phyloP scores from a whole-genome alignment of 306 rosid genomes.

The Fragaria iinumae region DNA sequence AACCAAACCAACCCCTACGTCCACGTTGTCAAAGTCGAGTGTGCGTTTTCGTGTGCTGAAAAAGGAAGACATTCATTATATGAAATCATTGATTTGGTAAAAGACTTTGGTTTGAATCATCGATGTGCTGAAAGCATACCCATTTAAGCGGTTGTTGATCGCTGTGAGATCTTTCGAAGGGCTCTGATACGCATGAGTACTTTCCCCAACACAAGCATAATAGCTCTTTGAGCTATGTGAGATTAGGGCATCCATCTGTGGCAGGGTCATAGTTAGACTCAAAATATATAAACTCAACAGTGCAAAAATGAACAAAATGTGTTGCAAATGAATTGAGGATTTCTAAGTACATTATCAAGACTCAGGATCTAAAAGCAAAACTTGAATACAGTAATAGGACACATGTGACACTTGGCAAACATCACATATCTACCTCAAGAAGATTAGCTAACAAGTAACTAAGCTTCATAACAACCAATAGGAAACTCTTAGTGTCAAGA shows the following conservation, averaged over 20 bases:
- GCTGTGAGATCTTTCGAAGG: conserved; percentile 96
- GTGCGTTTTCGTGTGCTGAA: conserved; percentile 69
- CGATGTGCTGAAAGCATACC: conserved; percentile 42
- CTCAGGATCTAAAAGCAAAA: not conserved
- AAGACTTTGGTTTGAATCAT: conserved; percentile 1
- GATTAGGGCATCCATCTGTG: conserved; percentile 95
- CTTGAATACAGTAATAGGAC: not conserved
- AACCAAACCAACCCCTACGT: conserved; percentile 85
- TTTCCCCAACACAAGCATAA: conserved; percentile 97
- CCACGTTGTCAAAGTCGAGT: conserved; percentile 75
- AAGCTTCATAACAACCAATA: not conserved
- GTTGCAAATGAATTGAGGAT: not conserved
- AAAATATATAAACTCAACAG: not conserved
- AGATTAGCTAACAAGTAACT: not conserved
- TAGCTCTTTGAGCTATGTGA: conserved; percentile 96
- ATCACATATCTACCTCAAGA: not conserved
- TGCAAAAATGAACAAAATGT: not conserved
- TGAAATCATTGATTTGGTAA: conserved; percentile 7
- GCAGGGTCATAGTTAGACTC: not conserved
- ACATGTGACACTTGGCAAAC: not conserved
- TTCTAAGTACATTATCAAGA: not conserved
- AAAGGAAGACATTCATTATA: conserved; percentile 18
- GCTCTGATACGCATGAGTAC: conserved; percentile 99
- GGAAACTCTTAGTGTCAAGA: not conserved
- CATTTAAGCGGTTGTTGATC: conserved; percentile 87